Evolutionary conservation across 768 basidiomycete species (phyloP).

Genomic region (Tylopilus sp.): DNA sequence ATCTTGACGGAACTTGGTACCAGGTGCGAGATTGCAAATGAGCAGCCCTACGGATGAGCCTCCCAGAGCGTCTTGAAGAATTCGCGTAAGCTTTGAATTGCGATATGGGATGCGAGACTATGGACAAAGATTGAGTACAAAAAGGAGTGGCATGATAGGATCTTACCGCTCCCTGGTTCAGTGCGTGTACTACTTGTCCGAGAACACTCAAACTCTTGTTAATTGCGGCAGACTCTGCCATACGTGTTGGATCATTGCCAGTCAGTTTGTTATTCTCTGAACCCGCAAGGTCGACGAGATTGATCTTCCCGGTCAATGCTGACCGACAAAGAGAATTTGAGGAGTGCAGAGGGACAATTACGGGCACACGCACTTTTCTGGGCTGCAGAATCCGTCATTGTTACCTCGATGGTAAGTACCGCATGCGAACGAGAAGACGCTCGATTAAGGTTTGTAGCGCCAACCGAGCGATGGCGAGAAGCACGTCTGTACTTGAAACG

Average conservation of each 20-base stretch:
- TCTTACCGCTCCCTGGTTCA: slow-evolving; percentile 67
- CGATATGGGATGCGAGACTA: slow-evolving; percentile 84
- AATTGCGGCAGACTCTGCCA: slow-evolving; percentile 86
- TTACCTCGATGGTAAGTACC: slow-evolving; percentile 71
- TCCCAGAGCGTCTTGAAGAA: slow-evolving; percentile 87
- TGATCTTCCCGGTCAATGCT: slow-evolving; percentile 76
- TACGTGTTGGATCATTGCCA: slow-evolving; percentile 81
- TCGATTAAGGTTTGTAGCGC: slow-evolving; percentile 81
- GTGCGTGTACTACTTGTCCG: slow-evolving; percentile 83
- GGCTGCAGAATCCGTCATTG: slow-evolving; percentile 48
- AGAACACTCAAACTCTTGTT: slow-evolving; percentile 87
- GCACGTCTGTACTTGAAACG: slow-evolving; percentile 48
- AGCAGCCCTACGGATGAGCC: slow-evolving; percentile 76
- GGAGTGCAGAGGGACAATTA: background rate
- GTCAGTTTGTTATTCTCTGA: slow-evolving; percentile 92
- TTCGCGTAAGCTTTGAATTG: slow-evolving; percentile 84
- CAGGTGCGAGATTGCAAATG: slow-evolving; percentile 86
- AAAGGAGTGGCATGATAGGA: background rate
- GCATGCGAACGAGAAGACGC: slow-evolving; percentile 89
- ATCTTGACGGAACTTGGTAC: slow-evolving; percentile 77
- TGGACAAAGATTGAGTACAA: slow-evolving; percentile 6
- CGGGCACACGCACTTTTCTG: slow-evolving; percentile 47
- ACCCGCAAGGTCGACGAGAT: slow-evolving; percentile 86
- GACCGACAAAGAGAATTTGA: background rate
- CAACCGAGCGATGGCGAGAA: slow-evolving; percentile 75